phyloP scores from a whole-genome alignment of 805 yeast species.

The Dipodascopsis tothii region DNA sequence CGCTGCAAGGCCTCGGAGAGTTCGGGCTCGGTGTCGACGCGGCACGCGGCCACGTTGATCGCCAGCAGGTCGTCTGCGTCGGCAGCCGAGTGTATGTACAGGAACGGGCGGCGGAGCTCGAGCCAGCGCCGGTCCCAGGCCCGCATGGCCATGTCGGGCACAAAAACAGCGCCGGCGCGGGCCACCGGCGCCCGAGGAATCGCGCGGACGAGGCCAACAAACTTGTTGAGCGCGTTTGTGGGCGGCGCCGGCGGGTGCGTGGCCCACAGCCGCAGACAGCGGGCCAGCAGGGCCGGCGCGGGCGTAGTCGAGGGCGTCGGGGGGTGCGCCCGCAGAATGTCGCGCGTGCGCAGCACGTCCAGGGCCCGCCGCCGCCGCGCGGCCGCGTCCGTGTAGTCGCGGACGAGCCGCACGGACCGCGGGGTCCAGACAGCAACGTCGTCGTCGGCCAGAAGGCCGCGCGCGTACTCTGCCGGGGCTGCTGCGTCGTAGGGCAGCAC shows the following conservation, averaged over 20 bases:
- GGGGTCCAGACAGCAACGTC: no score
- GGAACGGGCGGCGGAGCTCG: conserved; percentile 20
- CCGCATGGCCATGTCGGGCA: conserved; percentile 18
- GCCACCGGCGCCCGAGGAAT: no score
- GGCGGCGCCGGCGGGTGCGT: no score
- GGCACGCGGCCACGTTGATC: conserved; percentile 15
- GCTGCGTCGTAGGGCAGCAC: conserved; percentile 6
- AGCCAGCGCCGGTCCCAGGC: conserved; percentile 14
- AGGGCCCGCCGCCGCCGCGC: no score
- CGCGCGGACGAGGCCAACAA: no score
- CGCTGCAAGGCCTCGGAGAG: conserved; percentile 7
- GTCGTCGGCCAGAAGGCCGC: no score
- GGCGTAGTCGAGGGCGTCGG: no score
- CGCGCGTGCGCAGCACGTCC: no score
- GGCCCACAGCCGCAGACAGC: no score
- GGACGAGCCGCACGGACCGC: conserved; percentile 11
- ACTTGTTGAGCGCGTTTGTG: no score
- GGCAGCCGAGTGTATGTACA: conserved; percentile 8
- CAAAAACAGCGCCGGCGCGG: conserved; percentile 10
- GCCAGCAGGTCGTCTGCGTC: conserved; percentile 12
- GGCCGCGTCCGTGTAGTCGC: conserved; percentile 5
- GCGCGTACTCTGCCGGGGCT: neutral
- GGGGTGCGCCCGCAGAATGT: no score
- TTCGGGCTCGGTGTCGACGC: conserved; percentile 17
- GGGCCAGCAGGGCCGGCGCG: no score